phyloP scores from a whole-genome alignment of 345 rosid species.

The Sisymbrium irio region DNA sequence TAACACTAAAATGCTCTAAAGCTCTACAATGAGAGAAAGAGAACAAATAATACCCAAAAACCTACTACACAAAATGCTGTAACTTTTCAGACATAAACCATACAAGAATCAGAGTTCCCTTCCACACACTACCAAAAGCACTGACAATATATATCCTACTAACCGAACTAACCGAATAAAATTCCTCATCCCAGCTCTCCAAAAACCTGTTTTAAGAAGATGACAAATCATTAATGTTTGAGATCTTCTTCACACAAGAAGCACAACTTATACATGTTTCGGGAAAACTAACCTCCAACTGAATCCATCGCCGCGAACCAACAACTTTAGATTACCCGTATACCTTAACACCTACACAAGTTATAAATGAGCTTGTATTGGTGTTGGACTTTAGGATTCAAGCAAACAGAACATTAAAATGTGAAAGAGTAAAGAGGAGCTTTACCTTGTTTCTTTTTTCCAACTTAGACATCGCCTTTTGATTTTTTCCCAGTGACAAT shows the following conservation, averaged over 20 bases:
- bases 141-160: constrained; percentile 14
- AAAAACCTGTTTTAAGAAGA: constrained; percentile 12
- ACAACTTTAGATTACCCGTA: constrained; percentile 15
- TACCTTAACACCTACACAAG: constrained; percentile 27
- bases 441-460: background rate
- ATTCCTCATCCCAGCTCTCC: constrained; percentile 13
- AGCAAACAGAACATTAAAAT: background rate
- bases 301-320: constrained; percentile 11
- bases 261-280: background rate
- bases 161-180: constrained; percentile 25
- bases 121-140: constrained; percentile 6
- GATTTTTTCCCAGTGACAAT: constrained; percentile 74
- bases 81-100: constrained; percentile 15
- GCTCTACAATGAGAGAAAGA: constrained; percentile 34
- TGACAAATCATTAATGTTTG: background rate
- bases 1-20: constrained; percentile 29
- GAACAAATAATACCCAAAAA: constrained; percentile 26
- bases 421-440: background rate
- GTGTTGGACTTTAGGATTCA: background rate
- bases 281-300: constrained; percentile 19
- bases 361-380: background rate
- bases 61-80: constrained; percentile 33
- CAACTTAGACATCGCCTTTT: constrained; percentile 29
- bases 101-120: constrained; percentile 19
- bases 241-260: background rate